Conservation (phyloP, 805 yeast genomes). For the Yarrowia sp. region DNA sequence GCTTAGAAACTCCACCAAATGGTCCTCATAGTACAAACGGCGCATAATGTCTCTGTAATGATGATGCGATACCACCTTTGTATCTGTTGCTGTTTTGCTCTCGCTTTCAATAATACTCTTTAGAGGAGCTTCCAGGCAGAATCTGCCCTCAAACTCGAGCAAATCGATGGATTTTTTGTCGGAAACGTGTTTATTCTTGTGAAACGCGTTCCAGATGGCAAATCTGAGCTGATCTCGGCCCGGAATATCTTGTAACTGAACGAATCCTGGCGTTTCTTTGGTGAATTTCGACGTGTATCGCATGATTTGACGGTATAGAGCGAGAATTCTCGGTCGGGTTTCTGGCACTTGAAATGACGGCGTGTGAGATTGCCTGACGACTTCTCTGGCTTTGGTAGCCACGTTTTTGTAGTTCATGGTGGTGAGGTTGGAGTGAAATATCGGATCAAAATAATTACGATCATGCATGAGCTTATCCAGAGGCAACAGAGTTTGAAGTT, state of each 20-base stretch:
- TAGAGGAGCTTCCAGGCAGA: background rate
- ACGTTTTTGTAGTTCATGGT: conserved; percentile 19
- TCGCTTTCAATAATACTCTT: background rate
- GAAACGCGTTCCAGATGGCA: conserved; percentile 19
- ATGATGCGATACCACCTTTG: background rate
- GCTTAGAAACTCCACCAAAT: background rate
- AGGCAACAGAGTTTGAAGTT: too few species aligned
- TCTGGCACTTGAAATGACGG: background rate
- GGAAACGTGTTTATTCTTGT: conserved; percentile 1
- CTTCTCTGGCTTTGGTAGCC: background rate
- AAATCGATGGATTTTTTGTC: background rate
- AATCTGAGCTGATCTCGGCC: background rate
- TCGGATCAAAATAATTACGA: background rate
- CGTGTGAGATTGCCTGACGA: conserved; percentile 11
- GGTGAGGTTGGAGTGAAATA: background rate
- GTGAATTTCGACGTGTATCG: background rate
- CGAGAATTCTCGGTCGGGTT: background rate
- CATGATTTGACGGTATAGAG: conserved; percentile 5
- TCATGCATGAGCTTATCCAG: background rate
- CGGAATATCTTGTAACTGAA: background rate
- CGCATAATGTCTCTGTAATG: background rate
- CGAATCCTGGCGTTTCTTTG: background rate
- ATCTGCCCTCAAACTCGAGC: background rate
- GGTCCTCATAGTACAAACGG: background rate
- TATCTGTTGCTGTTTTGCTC: background rate